These are phyloP conservation scores for Septoria linicola DNA, from an alignment of 2,329 filamentous ascomycete species.

Conservation along the genomic window DNA sequence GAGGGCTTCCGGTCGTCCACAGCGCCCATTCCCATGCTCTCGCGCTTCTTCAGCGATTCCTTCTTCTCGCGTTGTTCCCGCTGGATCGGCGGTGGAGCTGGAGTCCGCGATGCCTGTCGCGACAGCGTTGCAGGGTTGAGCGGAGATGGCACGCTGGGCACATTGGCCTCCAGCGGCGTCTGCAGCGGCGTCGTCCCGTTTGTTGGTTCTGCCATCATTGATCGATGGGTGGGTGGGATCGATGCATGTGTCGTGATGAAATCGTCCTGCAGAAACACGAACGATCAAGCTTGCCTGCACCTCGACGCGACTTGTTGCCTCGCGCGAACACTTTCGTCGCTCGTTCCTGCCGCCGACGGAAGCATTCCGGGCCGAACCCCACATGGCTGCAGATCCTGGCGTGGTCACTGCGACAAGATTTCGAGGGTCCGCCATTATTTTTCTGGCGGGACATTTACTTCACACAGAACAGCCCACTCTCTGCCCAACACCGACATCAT, in stretches of 20 bases:
- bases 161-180: conserved; percentile 46
- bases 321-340: too few relatives aligned
- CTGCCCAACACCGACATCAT: conserved; percentile 40
- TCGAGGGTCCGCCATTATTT: too few relatives aligned
- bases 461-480: not conserved
- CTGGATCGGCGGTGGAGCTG: conserved; percentile 42
- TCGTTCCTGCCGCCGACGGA: conserved; percentile 7
- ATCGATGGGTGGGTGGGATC: not conserved
- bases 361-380: conserved; percentile 9
- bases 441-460: too few relatives aligned
- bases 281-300: too few relatives aligned
- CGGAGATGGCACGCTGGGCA: conserved; percentile 69
- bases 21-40: conserved; percentile 36
- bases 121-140: conserved; percentile 61
- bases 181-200: conserved; percentile 17
- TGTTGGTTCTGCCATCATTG: conserved; percentile 16
- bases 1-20: conserved; percentile 14
- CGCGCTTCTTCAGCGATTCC: conserved; percentile 53
- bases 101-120: conserved; percentile 34
- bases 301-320: not conserved
- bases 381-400: conserved; percentile 8
- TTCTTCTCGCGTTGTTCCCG: conserved; percentile 54
- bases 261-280: too few relatives aligned
- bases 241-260: too few relatives aligned
- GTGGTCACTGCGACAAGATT: too few relatives aligned